A percentile compares a stretch with the other conserved stretches of the same genome.
These are phyloP conservation scores for Clarireedia hainanense DNA, from an alignment of 2,329 filamentous ascomycete species.

Conservation along the genomic window DNA sequence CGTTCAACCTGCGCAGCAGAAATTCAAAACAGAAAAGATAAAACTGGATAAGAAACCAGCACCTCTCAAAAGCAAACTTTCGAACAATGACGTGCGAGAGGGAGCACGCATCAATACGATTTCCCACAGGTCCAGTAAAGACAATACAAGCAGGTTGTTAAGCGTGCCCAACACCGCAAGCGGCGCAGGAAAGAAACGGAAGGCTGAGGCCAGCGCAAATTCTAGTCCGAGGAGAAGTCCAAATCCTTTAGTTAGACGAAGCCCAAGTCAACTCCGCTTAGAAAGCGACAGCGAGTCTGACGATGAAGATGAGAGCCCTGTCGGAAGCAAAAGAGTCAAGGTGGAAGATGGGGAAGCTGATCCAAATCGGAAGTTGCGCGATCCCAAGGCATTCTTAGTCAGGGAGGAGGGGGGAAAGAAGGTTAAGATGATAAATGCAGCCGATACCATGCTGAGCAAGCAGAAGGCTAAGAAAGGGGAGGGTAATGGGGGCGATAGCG, in stretches of 20 bases:
- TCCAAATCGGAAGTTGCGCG: conserved; percentile 22
- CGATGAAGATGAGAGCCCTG: background rate
- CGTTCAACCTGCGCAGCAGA: background rate
- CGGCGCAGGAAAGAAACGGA: conserved; percentile 1
- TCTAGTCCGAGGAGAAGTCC: background rate
- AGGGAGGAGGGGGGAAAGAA: conserved; percentile 13
- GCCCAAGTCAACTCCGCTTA: conserved; percentile 1
- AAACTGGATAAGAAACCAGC: background rate
- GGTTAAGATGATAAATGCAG: conserved; percentile 47
- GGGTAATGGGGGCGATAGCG: conserved; percentile 34
- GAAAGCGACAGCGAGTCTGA: conserved; percentile 6
- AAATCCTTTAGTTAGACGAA: background rate
- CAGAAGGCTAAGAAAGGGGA: conserved; percentile 44
- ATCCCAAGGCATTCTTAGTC: conserved; percentile 19
- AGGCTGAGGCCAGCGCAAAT: background rate
- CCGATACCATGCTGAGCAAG: conserved; percentile 41
- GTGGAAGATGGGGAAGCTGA: conserved; percentile 14
- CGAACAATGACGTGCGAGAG: background rate
- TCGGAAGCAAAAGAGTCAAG: conserved; percentile 15
- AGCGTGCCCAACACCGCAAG: background rate
- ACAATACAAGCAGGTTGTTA: background rate
- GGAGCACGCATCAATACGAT: background rate
- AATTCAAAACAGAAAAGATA: background rate
- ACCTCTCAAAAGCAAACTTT: background rate
- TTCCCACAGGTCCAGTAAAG: background rate